A percentile compares a stretch with the other conserved stretches of the same genome.
Evolutionary conservation across 2,329 filamentous ascomycete genomes (phyloP).

Genomic region (Cordyceps tenuipes): DNA sequence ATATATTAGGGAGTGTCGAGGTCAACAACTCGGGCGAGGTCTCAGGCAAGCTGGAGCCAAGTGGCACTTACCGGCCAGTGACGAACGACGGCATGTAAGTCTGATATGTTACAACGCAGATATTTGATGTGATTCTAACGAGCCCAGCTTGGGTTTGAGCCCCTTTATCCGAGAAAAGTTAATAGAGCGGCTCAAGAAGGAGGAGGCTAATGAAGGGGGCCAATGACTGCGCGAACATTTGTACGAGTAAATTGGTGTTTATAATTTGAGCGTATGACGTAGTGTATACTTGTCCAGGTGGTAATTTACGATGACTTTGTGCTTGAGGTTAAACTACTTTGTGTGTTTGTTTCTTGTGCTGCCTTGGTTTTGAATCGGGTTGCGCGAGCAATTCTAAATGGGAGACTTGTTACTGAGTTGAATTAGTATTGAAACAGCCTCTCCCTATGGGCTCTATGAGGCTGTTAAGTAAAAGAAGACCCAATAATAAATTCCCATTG

Average conservation of each 20-base stretch:
- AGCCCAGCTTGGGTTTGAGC: conserved; percentile 41
- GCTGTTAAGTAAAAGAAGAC: too few relatives aligned
- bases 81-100: conserved; percentile 62
- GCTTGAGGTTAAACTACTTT: too few relatives aligned
- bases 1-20: conserved; percentile 61
- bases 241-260: not conserved
- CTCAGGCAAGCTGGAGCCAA: conserved; percentile 49
- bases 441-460: too few relatives aligned
- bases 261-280: not conserved
- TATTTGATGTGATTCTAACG: conserved; percentile 16
- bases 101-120: not conserved
- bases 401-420: too few relatives aligned
- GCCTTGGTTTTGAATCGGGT: too few relatives aligned
- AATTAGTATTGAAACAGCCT: too few relatives aligned
- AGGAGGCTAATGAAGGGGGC: conserved; percentile 29
- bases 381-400: too few relatives aligned
- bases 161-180: conserved; percentile 45
- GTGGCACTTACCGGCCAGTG: conserved; percentile 55
- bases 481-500: too few relatives aligned
- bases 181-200: conserved; percentile 38
- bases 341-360: too few relatives aligned
- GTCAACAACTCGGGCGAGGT: conserved; percentile 51
- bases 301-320: too few relatives aligned
- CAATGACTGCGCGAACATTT: not conserved
- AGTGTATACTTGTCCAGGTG: not conserved